Percentiles rank a stretch among this genome's conserved stretches.
phyloP scores from a whole-genome alignment of 352 stramenopile genomes.

The Globisporangium uncinulatum region DNA sequence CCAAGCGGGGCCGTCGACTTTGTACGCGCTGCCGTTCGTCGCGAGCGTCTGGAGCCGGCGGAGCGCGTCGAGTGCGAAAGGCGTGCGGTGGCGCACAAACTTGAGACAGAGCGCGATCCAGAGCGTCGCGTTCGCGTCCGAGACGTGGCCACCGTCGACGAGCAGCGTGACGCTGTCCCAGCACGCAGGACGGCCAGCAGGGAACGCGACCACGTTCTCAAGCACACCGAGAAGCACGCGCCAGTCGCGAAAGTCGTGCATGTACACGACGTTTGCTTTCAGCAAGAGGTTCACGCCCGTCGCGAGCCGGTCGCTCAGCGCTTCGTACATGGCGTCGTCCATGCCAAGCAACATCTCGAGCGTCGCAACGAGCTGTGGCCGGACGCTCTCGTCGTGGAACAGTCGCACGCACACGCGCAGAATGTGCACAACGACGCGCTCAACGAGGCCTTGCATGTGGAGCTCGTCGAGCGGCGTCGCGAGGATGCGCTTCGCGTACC shows the following conservation, averaged over 20 bases:
- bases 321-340: constrained; percentile 79
- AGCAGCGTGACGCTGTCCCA: constrained; percentile 77
- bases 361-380: constrained; percentile 77
- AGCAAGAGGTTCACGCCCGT: constrained; percentile 80
- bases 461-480: constrained; percentile 70
- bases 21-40: constrained; percentile 68
- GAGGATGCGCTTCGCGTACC: constrained; percentile 71
- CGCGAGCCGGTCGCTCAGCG: constrained; percentile 71
- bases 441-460: constrained; percentile 69
- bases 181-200: constrained; percentile 59
- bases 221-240: constrained; percentile 67
- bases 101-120: constrained; percentile 79
- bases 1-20: constrained; percentile 67
- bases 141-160: constrained; percentile 62
- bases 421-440: constrained; percentile 84
- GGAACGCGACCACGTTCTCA: constrained; percentile 74
- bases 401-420: constrained; percentile 80
- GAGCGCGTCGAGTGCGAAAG: constrained; percentile 70
- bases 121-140: constrained; percentile 71
- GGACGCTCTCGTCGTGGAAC: constrained; percentile 80
- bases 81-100: constrained; percentile 74
- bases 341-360: constrained; percentile 67
- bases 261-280: constrained; percentile 86
- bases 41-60: constrained; percentile 69
- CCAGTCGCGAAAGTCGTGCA: constrained; percentile 83